phyloP scores from a whole-genome alignment of 495 filamentous ascomycete species.

The Aspergillus indologenus region DNA sequence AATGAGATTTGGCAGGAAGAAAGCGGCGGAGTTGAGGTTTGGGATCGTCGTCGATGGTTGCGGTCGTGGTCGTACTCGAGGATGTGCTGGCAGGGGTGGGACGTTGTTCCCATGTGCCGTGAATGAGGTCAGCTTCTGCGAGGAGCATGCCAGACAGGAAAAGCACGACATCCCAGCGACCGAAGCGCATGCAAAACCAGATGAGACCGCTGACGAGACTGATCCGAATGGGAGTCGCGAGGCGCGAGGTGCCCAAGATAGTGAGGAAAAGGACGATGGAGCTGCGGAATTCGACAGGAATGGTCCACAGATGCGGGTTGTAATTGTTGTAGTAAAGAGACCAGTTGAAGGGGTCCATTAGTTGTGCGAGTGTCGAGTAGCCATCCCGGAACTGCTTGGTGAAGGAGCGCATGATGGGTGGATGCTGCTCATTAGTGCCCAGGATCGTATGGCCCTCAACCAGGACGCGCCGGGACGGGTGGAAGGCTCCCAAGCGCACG shows the following conservation, averaged over 20 bases:
- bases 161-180: constrained; percentile 57
- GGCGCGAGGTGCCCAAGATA: constrained; percentile 53
- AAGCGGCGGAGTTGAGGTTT: not conserved
- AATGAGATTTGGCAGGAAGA: constrained; percentile 13
- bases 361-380: constrained; percentile 43
- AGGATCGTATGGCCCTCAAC: constrained; percentile 41
- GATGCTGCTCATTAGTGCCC: constrained; percentile 48
- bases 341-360: constrained; percentile 56
- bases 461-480: constrained; percentile 40
- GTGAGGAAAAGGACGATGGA: constrained; percentile 64
- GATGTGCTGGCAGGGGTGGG: not conserved
- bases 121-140: constrained; percentile 55
- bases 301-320: constrained; percentile 70
- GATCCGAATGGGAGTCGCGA: constrained; percentile 46
- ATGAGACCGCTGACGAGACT: constrained; percentile 42
- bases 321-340: constrained; percentile 54
- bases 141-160: constrained; percentile 60
- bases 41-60: not conserved
- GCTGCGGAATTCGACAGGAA: constrained; percentile 66
- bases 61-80: not conserved
- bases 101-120: constrained; percentile 38
- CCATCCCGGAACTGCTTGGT: constrained; percentile 47
- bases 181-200: constrained; percentile 55
- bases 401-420: constrained; percentile 43
- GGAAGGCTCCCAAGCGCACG: constrained; percentile 49